phyloP scores from a whole-genome alignment of 202 grass and related monocot genomes.

The Setaria viridis region DNA sequence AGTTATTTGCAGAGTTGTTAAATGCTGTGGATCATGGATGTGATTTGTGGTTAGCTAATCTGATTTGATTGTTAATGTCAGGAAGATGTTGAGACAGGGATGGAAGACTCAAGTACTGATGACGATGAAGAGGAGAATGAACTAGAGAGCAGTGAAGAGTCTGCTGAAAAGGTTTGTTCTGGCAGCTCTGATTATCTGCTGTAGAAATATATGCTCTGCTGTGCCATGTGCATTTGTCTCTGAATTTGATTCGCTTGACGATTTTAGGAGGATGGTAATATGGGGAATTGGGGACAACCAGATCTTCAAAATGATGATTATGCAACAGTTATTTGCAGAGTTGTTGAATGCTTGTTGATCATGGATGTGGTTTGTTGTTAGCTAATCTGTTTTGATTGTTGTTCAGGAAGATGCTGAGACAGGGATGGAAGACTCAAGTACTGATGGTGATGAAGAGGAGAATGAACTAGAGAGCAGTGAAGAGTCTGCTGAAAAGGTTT shows the following conservation, averaged over 20 bases:
- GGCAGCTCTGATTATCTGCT: background rate
- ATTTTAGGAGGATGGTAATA: conserved; percentile 25
- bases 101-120: background rate
- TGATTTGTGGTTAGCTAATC: background rate
- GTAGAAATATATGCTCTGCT: background rate
- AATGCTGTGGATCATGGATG: background rate
- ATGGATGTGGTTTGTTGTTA: background rate
- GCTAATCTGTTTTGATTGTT: background rate
- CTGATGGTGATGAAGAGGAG: background rate
- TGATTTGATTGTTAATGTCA: conserved; percentile 12
- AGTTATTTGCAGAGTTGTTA: background rate
- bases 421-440: background rate
- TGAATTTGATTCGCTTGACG: background rate
- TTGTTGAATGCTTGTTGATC: conserved; percentile 5
- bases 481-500: conserved; percentile 20
- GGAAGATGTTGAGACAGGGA: background rate
- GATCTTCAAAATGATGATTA: background rate
- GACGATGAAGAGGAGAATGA: background rate
- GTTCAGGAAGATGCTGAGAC: background rate
- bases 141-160: background rate
- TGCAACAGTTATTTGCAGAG: background rate
- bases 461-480: background rate
- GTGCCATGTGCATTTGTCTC: background rate
- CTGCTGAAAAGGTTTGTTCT: conserved; percentile 4
- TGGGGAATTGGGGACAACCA: background rate